Evolutionary conservation across 2,329 filamentous ascomycete species (phyloP), one percentile per base, ranked within the genome.

Genomic region (Fusarium sp.): DNA sequence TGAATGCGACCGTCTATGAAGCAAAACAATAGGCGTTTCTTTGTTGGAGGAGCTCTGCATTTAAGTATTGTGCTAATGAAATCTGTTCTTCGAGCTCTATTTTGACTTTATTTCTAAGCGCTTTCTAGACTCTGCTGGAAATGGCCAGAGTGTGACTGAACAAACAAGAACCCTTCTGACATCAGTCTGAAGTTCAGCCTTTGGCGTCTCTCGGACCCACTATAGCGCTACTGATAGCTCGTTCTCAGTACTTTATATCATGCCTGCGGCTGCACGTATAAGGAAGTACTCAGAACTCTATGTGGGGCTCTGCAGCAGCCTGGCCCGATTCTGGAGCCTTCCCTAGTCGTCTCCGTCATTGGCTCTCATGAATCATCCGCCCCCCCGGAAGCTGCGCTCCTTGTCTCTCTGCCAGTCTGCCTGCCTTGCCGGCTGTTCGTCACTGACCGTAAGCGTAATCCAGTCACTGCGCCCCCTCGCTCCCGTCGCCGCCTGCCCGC

Each of bases 321-420:
- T 69, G 62, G 68, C 61, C 57, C 46, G 58, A 38, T 77, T 78
- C 76, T 78, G 76, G 76, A 77, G 75, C 73, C 72, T 78, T 78
- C 76, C 65, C 65, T 50, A 63, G 58, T 53, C 53, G 42, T 48
- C 29, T 43, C 47, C 58, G 51, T 65, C 35, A 72, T 72, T 72
- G 69, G 76, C 68, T 73, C 65, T 40, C 35, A 74, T 76, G 75
- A 76, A 76, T 77, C 75, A 77, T 74, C 69, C 70, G 60, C 19
- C 61, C 67, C 59, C 67, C 63, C 58, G 51, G 56, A 54, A 48
- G 52, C 64, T 64, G 68, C 69, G 63, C 70, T 66, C 58, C 62
- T 57, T 35, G 22, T 24, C 39, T 58, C 31, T 34, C 26, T 28
- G 26, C 26, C 11, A 32, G 11, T 32, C 11, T 35, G 58, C 58